Evolutionary conservation across 1,139 yeast genomes (phyloP).

Genomic region (Suhomyces kunorum): DNA sequence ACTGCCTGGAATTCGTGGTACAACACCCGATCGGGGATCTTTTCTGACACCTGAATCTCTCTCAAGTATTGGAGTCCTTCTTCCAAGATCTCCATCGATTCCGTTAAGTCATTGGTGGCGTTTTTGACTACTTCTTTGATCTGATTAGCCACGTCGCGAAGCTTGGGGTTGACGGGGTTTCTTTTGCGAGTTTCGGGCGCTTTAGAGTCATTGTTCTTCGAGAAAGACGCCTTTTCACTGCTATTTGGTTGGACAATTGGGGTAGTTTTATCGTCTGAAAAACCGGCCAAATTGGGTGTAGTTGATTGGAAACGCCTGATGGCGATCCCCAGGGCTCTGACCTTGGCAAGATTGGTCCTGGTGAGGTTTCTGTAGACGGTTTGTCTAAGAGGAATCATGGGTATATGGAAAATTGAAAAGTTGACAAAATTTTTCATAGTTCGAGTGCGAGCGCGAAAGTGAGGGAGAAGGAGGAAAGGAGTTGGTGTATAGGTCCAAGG

Average conservation of each 20-base stretch:
- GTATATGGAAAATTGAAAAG: conserved; percentile 3
- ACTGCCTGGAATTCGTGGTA: conserved; percentile 30
- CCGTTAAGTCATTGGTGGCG: conserved; percentile 25
- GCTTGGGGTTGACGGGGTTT: conserved; percentile 24
- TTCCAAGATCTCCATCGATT: conserved; percentile 41
- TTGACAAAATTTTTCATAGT: conserved; percentile 10
- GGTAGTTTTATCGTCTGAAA: background rate
- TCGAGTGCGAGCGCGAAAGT: background rate
- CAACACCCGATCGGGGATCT: conserved; percentile 22
- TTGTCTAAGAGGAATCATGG: conserved; percentile 27
- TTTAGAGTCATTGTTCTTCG: background rate
- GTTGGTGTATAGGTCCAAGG: too few relatives aligned
- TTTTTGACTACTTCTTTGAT: conserved; percentile 29
- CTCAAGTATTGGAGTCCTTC: conserved; percentile 46
- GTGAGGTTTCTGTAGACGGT: conserved; percentile 22
- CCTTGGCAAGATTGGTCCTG: conserved; percentile 15
- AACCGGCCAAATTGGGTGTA: conserved; percentile 2
- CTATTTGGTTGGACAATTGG: background rate
- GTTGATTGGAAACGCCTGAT: conserved; percentile 20
- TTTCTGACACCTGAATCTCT: conserved; percentile 39
- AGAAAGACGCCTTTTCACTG: background rate
- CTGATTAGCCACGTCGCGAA: conserved; percentile 39
- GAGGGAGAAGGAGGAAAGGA: background rate
- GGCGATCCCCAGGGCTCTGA: conserved; percentile 13
- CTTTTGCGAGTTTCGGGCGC: conserved; percentile 1